A percentile compares a stretch with the other conserved stretches of the same genome.
These are phyloP conservation scores for Geoglossum glabrum DNA, from an alignment of 495 filamentous ascomycete species.

Conservation along the genomic window DNA sequence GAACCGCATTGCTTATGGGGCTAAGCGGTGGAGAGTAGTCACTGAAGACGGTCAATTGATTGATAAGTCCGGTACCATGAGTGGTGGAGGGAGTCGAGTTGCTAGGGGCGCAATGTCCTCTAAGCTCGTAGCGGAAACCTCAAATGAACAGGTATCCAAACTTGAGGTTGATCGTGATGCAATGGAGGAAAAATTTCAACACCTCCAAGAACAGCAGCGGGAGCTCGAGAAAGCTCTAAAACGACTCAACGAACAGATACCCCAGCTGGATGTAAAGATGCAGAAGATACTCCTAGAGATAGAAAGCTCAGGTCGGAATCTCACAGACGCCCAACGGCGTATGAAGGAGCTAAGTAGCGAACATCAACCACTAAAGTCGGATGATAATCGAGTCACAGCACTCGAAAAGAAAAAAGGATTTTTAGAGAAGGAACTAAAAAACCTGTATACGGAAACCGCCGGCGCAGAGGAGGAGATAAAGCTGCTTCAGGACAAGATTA, in stretches of 20 bases:
- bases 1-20: constrained; percentile 89
- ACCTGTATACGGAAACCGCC: constrained; percentile 58
- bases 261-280: constrained; percentile 68
- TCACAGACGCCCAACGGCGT: constrained; percentile 64
- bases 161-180: constrained; percentile 72
- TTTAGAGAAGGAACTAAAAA: constrained; percentile 58
- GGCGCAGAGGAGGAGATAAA: constrained; percentile 86
- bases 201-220: constrained; percentile 60
- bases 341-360: constrained; percentile 63
- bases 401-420: constrained; percentile 60
- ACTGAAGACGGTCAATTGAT: constrained; percentile 90
- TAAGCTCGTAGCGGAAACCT: constrained; percentile 67
- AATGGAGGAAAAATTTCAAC: constrained; percentile 57
- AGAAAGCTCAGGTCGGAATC: constrained; percentile 66
- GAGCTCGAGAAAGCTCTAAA: constrained; percentile 54
- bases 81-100: constrained; percentile 75
- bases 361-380: constrained; percentile 57
- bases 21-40: constrained; percentile 82
- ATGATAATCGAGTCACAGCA: constrained; percentile 43
- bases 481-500: constrained; percentile 80
- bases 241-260: constrained; percentile 60
- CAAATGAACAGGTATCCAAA: constrained; percentile 71
- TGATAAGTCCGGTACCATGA: constrained; percentile 96
- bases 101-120: constrained; percentile 88
- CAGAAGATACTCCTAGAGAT: constrained; percentile 84